Base-by-base conservation (phyloP, 2,329 filamentous ascomycete species). In the Thielaviopsis ethacetica region DNA sequence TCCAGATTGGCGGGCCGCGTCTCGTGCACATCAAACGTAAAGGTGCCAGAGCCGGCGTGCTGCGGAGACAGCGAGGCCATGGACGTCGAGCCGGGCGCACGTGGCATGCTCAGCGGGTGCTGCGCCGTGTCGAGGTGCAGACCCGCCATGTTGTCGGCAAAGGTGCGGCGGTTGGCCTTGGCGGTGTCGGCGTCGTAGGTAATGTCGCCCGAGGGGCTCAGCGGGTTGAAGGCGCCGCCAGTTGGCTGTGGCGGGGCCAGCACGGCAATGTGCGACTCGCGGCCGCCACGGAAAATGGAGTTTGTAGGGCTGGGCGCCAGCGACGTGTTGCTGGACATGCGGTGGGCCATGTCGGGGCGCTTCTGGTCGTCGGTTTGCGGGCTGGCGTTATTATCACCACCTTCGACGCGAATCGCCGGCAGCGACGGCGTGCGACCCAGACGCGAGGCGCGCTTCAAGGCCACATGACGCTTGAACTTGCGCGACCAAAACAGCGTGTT, bases 401-500 rank as follows among this genome's bases (percentile, higher is more conserved):
- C 86, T 63, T 96, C 89, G 22, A 96, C 86, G 62, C 88, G 84
- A 62, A 97, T 95, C 67, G 95, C 89, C 0, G 91, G 91, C 63
- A 95, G 83, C 64, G 88, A 82, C 2, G 91, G 90, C 30, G 94
- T 75, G 0, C 76, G 79, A 4, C 83, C 85, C 81, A 96, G 86
- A 62, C 89, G 85, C 21, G 84, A 84, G 3, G 80, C 80, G 62
- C 81, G 81, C 71, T 90, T 90, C 61, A 76, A 77, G 44, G 90
- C 83, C 68, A 88, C 76, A 60, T 84, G 79, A 57, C 83, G 83
- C 65, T 88, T 84, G 76, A 96, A 96, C 64, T 81, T 79, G 52
- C 91, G 83, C 49, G 85, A 83, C 83, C 88, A 95, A 72, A 91
- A 91, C 73, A 93, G 71, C 15, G 91, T 97, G 68, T 97, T 88